These are phyloP conservation scores for Rutstroemia sp. DNA, from an alignment of 2,329 filamentous ascomycete genomes.

Conservation along the genomic window DNA sequence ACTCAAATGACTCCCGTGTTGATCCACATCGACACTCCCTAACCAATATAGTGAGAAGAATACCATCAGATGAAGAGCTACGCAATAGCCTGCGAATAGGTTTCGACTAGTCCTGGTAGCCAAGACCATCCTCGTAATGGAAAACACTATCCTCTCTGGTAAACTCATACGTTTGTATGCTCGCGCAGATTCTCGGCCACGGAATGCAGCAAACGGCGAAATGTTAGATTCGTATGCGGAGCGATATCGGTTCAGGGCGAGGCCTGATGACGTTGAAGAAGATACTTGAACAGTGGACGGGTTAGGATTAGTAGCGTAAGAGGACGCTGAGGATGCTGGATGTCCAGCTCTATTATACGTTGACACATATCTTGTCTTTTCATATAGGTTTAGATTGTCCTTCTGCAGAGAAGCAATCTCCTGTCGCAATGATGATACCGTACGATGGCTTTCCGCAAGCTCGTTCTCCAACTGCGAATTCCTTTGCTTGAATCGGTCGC, in stretches of 20 bases:
- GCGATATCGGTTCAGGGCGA: slow-evolving; percentile 76
- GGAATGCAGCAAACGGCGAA: slow-evolving; percentile 90
- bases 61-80: slow-evolving; percentile 80
- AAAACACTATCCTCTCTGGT: slow-evolving; percentile 84
- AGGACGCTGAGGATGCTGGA: slow-evolving; percentile 53
- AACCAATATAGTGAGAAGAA: slow-evolving; percentile 84
- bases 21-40: slow-evolving; percentile 60
- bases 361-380: slow-evolving; percentile 94
- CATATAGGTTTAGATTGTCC: slow-evolving; percentile 92
- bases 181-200: slow-evolving; percentile 83
- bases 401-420: slow-evolving; percentile 90
- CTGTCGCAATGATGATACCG: slow-evolving; percentile 77
- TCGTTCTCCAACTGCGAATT: slow-evolving; percentile 87
- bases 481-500: slow-evolving; percentile 96
- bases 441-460: slow-evolving; percentile 74
- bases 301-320: slow-evolving; percentile 66
- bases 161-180: slow-evolving; percentile 91
- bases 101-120: slow-evolving; percentile 87
- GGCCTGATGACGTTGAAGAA: slow-evolving; percentile 52
- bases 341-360: slow-evolving; percentile 73
- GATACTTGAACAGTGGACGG: slow-evolving; percentile 61
- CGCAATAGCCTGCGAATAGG: slow-evolving; percentile 85
- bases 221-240: slow-evolving; percentile 93
- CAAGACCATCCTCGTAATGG: slow-evolving; percentile 82
- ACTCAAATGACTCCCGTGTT: slow-evolving; percentile 25